Conservation (phyloP, 2,329 filamentous ascomycete genomes). For the Lachnellula cervina region DNA sequence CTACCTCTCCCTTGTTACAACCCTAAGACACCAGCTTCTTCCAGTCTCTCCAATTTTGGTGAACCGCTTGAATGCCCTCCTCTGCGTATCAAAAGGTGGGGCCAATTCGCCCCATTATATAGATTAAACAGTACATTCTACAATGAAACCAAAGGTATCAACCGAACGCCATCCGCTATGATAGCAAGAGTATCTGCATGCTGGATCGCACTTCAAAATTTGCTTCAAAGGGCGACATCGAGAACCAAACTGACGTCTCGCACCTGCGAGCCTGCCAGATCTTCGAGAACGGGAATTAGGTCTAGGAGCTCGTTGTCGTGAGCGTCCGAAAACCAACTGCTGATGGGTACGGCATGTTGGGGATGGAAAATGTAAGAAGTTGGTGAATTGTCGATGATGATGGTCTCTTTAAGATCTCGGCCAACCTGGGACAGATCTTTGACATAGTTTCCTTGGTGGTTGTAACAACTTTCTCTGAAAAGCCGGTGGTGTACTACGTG, state of each 20-base stretch:
- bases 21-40: conserved; percentile 6
- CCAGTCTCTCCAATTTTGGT: conserved; percentile 17
- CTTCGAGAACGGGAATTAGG: conserved; percentile 95
- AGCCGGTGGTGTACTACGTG: conserved; percentile 92
- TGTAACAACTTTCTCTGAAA: conserved; percentile 98
- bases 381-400: conserved; percentile 99
- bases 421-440: conserved; percentile 98
- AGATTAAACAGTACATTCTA: conserved; percentile 37
- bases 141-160: conserved; percentile 35
- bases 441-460: conserved; percentile 98
- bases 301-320: conserved; percentile 98
- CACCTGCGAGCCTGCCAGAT: conserved; percentile 82
- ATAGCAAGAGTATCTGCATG: conserved; percentile 32
- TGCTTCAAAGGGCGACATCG: conserved; percentile 71
- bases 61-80: conserved; percentile 17
- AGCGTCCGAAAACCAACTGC: conserved; percentile 99
- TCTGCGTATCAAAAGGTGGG: conserved; percentile 13
- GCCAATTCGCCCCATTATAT: conserved; percentile 32
- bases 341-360: conserved; percentile 97
- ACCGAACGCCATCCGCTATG: conserved; percentile 36
- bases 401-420: conserved; percentile 91
- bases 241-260: conserved; percentile 95
- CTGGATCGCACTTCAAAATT: conserved; percentile 25
- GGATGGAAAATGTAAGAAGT: conserved; percentile 99
- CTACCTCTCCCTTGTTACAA: conserved; percentile 3